Conservation (phyloP, 179 eudicot genomes). For the Heliamphora pulchella region DNA sequence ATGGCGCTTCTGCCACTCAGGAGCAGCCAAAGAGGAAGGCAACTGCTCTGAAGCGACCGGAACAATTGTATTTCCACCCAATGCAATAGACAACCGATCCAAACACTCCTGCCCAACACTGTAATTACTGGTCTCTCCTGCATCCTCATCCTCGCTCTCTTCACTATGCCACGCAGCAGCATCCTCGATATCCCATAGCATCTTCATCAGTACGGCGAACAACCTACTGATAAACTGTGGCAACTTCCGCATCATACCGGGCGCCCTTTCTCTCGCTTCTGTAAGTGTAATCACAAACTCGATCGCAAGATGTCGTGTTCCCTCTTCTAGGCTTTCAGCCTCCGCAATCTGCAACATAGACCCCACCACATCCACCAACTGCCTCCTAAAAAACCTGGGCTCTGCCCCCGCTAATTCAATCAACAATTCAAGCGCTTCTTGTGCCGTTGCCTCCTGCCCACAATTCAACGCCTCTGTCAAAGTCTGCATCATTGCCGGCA, state of each 20-base stretch:
- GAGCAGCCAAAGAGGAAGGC: constrained; percentile 76
- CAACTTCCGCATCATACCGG: constrained; percentile 97
- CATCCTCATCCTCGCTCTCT: constrained; percentile 77
- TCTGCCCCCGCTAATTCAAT: constrained; percentile 91
- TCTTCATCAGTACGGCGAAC: constrained; percentile 69
- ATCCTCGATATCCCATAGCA: constrained; percentile 84
- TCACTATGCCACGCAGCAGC: constrained; percentile 82
- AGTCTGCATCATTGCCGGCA: constrained; percentile 88
- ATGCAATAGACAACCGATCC: constrained; percentile 74
- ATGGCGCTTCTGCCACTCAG: constrained; percentile 92
- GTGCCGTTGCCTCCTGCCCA: constrained; percentile 82
- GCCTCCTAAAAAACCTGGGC: constrained; percentile 83
- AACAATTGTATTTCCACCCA: constrained; percentile 87
- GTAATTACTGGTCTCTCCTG: constrained; percentile 83
- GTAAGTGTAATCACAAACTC: constrained; percentile 88
- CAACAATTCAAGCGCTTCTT: constrained; percentile 81
- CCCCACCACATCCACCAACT: constrained; percentile 77
- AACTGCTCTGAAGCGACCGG: constrained; percentile 85
- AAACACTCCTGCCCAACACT: constrained; percentile 91
- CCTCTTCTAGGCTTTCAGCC: constrained; percentile 79
- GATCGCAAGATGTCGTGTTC: constrained; percentile 73
- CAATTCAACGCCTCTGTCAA: constrained; percentile 75
- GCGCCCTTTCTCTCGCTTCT: constrained; percentile 90
- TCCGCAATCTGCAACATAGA: constrained; percentile 91
- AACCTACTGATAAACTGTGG: constrained; percentile 81